These are phyloP conservation scores for Fraxinus greggii DNA, from an alignment of 305 asterid species.

Conservation along the genomic window DNA sequence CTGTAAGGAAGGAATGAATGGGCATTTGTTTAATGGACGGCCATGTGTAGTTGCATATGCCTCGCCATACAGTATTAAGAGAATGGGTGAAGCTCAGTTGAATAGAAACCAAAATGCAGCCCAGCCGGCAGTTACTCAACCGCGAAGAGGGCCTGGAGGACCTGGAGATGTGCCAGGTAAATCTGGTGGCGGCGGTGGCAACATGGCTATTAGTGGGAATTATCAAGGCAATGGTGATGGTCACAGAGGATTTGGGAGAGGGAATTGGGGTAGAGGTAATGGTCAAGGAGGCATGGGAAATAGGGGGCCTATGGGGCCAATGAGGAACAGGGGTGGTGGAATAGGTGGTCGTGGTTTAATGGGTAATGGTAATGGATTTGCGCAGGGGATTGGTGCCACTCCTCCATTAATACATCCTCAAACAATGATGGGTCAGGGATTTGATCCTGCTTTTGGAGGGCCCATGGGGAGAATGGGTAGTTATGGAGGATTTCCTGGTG, in stretches of 20 bases:
- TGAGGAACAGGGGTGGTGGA: conserved; percentile 64
- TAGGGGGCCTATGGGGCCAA: conserved; percentile 63
- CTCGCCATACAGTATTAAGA: conserved; percentile 44
- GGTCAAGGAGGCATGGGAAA: conserved; percentile 62
- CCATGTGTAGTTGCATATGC: conserved; percentile 64
- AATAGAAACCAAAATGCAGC: conserved; percentile 47
- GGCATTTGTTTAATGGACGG: conserved; percentile 53
- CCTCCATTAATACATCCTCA: conserved; percentile 72
- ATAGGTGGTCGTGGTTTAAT: conserved; percentile 58
- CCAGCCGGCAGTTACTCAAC: conserved; percentile 37
- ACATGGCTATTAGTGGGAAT: conserved; percentile 31
- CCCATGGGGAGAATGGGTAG: conserved; percentile 74
- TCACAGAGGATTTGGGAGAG: conserved; percentile 57
- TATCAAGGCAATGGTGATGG: conserved; percentile 44
- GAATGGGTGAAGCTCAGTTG: conserved; percentile 64
- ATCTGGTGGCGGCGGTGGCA: conserved; percentile 40
- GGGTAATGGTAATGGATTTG: conserved; percentile 66
- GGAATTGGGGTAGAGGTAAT: conserved; percentile 70
- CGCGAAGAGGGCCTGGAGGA: conserved; percentile 52
- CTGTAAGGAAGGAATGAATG: conserved; percentile 62
- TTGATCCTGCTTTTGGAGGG: conserved; percentile 76
- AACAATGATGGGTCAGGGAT: conserved; percentile 83
- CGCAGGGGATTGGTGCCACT: conserved; percentile 56
- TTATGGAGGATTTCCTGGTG: conserved; percentile 76
- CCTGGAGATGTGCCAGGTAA: conserved; percentile 40